Conservation (phyloP, 148 eudicot genomes). For the Spergularia marina region DNA sequence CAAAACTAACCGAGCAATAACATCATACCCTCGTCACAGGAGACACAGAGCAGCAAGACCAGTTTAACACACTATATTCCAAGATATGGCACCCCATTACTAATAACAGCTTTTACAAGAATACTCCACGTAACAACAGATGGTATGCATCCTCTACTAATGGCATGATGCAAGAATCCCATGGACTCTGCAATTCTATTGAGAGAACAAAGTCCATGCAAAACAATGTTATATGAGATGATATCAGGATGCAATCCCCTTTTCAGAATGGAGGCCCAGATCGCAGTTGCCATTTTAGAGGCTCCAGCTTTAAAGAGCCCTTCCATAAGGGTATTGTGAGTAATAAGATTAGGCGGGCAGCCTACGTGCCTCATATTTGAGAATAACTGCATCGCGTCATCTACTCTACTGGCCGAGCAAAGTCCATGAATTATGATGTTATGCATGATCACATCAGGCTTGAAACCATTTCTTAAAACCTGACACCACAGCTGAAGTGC, state of each 20-base stretch:
- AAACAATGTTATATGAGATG: constrained; percentile 73
- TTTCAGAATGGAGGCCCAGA: constrained; percentile 69
- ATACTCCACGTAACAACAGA: constrained; percentile 74
- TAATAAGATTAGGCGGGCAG: constrained; percentile 72
- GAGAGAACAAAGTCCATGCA: constrained; percentile 81
- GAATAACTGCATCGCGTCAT: constrained; percentile 56
- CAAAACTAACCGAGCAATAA: neutral
- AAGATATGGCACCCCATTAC: constrained; percentile 20
- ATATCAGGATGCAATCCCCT: constrained; percentile 68
- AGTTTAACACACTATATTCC: neutral
- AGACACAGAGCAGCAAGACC: constrained; percentile 6
- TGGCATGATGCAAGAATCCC: constrained; percentile 59
- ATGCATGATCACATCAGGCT: constrained; percentile 78
- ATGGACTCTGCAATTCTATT: constrained; percentile 48
- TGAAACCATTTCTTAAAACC: constrained; percentile 50
- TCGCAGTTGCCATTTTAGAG: constrained; percentile 49
- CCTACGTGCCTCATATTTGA: constrained; percentile 45
- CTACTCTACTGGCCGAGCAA: constrained; percentile 61
- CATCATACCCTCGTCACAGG: neutral
- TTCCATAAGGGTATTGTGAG: constrained; percentile 81
- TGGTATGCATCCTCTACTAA: constrained; percentile 51
- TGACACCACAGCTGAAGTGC: constrained; percentile 69
- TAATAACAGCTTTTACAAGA: constrained; percentile 68
- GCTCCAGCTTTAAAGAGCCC: constrained; percentile 69
- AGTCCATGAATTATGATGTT: constrained; percentile 86